Conservation (phyloP, 2,329 filamentous ascomycete species). For the Cytospora schulzeri region DNA sequence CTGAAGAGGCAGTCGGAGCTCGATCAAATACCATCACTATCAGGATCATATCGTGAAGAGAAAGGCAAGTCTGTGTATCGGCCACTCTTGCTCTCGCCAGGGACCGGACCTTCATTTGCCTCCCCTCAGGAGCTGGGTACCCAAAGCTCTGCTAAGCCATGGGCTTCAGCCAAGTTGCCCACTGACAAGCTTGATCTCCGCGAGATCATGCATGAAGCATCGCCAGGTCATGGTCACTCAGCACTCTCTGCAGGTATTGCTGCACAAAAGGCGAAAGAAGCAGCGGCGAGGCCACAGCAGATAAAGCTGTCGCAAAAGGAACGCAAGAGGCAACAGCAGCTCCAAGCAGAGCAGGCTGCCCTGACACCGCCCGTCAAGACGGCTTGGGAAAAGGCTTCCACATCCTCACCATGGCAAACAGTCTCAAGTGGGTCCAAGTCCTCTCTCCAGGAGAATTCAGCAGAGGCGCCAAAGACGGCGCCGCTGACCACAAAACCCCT, state of each 20-base stretch:
- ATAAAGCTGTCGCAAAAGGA: conserved; percentile 87
- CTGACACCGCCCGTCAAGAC: conserved; percentile 40
- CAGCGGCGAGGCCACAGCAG: conserved; percentile 41
- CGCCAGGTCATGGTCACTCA: conserved; percentile 47
- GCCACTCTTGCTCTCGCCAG: conserved; percentile 5
- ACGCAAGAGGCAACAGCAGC: conserved; percentile 79
- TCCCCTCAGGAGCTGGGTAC: conserved; percentile 21
- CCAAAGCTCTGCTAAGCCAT: conserved; percentile 44
- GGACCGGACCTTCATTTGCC: conserved; percentile 25
- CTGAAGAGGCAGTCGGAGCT: conserved; percentile 31
- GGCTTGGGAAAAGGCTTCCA: conserved; percentile 48
- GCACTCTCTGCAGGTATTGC: conserved; percentile 57
- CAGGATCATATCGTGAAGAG: conserved; percentile 43
- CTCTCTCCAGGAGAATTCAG: conserved; percentile 52
- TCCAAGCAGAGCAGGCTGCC: conserved; percentile 54
- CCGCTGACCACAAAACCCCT: conserved; percentile 45
- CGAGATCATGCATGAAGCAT: conserved; percentile 70
- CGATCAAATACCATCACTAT: conserved; percentile 36
- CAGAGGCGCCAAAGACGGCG: conserved; percentile 36
- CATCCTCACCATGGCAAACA: conserved; percentile 67
- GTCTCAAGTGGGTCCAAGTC: conserved; percentile 51
- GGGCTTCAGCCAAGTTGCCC: conserved; percentile 54
- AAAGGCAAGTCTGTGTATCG: conserved; percentile 40
- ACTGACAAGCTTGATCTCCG: conserved; percentile 71
- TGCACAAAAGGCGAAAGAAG: conserved; percentile 49